Conservation (phyloP, 1,139 yeast species). For the Pichia sp. region DNA sequence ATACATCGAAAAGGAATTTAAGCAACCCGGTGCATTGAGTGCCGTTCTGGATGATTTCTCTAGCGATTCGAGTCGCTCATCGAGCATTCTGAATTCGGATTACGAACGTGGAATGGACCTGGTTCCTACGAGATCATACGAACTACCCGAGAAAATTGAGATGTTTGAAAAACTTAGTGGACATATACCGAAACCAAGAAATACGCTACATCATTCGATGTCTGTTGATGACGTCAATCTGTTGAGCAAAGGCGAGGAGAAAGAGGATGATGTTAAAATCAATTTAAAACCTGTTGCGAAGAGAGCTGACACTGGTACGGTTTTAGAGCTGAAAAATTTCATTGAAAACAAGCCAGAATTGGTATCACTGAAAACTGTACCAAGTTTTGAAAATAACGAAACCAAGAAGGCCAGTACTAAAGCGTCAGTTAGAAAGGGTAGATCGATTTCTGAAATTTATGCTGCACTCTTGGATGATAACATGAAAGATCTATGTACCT, state of each 20-base stretch:
- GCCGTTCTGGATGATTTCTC: slow-evolving; percentile 12
- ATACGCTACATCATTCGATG: slow-evolving; percentile 1
- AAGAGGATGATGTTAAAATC: slow-evolving; percentile 1
- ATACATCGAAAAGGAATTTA: neutral
- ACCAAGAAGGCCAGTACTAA: neutral
- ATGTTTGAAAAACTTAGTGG: slow-evolving; percentile 24
- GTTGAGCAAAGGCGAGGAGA: neutral
- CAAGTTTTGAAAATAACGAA: neutral
- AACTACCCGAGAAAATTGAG: slow-evolving; percentile 20
- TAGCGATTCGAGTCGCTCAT: neutral
- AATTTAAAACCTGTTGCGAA: slow-evolving; percentile 10
- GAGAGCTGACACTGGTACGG: slow-evolving; percentile 7
- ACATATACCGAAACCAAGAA: slow-evolving; percentile 7
- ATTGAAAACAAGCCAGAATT: slow-evolving; percentile 11
- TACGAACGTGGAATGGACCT: neutral
- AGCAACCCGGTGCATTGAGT: slow-evolving; percentile 9
- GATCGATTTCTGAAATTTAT: slow-evolving; percentile 18
- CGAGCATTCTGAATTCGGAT: neutral
- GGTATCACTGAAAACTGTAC: slow-evolving; percentile 3
- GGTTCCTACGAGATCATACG: neutral
- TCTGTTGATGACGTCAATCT: neutral
- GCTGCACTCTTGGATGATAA: slow-evolving; percentile 20
- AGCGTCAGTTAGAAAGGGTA: slow-evolving; percentile 1
- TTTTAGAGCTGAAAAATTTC: slow-evolving; percentile 10
- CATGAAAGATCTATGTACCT: slow-evolving; percentile 18